phyloP scores from a whole-genome alignment of 768 basidiomycete species.

The Lactarius psammicola region DNA sequence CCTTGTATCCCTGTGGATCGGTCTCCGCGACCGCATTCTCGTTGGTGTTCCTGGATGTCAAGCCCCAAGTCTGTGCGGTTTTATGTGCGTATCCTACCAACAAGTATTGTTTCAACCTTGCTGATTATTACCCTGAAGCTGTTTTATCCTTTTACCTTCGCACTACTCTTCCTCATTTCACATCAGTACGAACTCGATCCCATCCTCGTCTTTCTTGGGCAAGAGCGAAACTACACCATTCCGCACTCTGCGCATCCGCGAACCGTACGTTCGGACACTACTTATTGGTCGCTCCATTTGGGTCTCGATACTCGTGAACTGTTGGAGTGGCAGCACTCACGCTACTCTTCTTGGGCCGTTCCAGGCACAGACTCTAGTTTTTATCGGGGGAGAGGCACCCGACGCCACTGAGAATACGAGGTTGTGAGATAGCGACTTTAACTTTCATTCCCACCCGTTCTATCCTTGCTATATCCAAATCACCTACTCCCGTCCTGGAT shows the following conservation, averaged over 20 bases:
- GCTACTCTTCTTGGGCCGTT: conserved; percentile 92
- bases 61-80: conserved; percentile 90
- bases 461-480: conserved; percentile 4
- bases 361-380: conserved; percentile 79
- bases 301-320: conserved; percentile 79
- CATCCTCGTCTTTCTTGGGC: conserved; percentile 87
- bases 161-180: conserved; percentile 87
- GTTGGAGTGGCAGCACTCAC: conserved; percentile 77
- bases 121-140: conserved; percentile 51
- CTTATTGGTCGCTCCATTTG: conserved; percentile 88
- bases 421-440: conserved; percentile 6
- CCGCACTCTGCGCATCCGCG: conserved; percentile 86
- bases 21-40: conserved; percentile 87
- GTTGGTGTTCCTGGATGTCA: conserved; percentile 89
- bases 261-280: conserved; percentile 92
- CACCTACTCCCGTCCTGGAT: conserved; percentile 17
- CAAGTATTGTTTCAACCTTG: conserved; percentile 15
- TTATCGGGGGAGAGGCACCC: conserved; percentile 2
- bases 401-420: conserved; percentile 7
- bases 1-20: conserved; percentile 89
- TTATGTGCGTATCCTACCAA: conserved; percentile 66
- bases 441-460: conserved; percentile 2
- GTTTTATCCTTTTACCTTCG: conserved; percentile 90
- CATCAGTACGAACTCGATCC: conserved; percentile 98
- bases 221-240: conserved; percentile 97